Conservation (phyloP, 2,329 filamentous ascomycete genomes). For the Colletotrichum higginsianum region DNA sequence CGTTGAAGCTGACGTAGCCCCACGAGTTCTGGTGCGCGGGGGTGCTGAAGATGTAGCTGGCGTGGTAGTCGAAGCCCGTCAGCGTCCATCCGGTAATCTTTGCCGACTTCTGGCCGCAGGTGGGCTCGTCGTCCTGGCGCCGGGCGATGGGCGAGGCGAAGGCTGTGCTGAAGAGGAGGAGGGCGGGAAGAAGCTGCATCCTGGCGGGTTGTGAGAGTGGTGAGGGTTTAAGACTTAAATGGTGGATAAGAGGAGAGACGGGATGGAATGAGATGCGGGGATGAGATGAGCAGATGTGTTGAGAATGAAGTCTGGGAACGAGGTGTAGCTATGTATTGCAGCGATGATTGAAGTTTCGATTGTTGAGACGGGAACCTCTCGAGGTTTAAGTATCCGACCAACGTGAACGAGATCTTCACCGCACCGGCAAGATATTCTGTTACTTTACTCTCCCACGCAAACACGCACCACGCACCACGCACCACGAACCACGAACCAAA, state of each 20-base stretch:
- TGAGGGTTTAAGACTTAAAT: background rate
- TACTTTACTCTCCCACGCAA: too few relatives aligned
- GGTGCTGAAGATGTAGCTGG: slow-evolving; percentile 64
- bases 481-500: background rate
- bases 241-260: background rate
- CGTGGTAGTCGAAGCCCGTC: slow-evolving; percentile 63
- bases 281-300: too few relatives aligned
- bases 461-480: background rate
- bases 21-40: slow-evolving; percentile 66
- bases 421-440: background rate
- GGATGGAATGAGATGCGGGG: background rate
- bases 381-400: slow-evolving; percentile 19
- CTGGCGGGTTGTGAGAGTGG: background rate
- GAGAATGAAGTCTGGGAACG: background rate
- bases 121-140: slow-evolving; percentile 9
- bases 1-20: slow-evolving; percentile 64
- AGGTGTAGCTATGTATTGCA: background rate
- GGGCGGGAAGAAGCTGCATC: slow-evolving; percentile 26
- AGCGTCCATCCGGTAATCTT: slow-evolving; percentile 55
- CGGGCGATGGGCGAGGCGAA: slow-evolving; percentile 33
- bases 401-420: background rate
- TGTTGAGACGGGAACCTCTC: slow-evolving; percentile 6
- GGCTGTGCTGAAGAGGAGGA: slow-evolving; percentile 33
- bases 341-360: background rate
- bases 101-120: slow-evolving; percentile 41